Conservation (phyloP, 192 early-diverging fungal species). For the Rhizophlyctis rosea region DNA sequence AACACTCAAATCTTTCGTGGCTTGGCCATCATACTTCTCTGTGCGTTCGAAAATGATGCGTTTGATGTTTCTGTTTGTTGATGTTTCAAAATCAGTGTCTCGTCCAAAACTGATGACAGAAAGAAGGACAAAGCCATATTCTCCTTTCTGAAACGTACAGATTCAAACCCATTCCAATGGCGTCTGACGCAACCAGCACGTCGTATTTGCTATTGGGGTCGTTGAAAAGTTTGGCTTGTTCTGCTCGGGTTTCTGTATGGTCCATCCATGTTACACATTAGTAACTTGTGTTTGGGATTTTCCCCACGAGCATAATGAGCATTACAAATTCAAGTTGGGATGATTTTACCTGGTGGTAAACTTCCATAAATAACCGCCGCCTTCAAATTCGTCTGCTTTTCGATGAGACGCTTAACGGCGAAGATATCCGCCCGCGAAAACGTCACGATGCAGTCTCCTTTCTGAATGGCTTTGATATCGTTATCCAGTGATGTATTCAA, state of each 20-base stretch:
- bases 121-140: neutral
- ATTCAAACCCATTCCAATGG: constrained; percentile 97
- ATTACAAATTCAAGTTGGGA: constrained; percentile 30
- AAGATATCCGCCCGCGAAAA: constrained; percentile 85
- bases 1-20: constrained; percentile 48
- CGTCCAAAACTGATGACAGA: neutral
- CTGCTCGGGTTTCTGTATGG: constrained; percentile 68
- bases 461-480: constrained; percentile 54
- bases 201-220: constrained; percentile 71
- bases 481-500: constrained; percentile 52
- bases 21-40: constrained; percentile 76
- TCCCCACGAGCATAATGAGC: too few species aligned
- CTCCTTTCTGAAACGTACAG: too few species aligned
- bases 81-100: too few species aligned
- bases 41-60: constrained; percentile 81
- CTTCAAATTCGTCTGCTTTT: constrained; percentile 63
- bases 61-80: constrained; percentile 79
- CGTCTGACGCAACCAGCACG: constrained; percentile 92
- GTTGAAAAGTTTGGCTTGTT: constrained; percentile 90
- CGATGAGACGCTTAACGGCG: constrained; percentile 71
- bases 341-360: too few species aligned
- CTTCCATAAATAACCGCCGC: constrained; percentile 92
- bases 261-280: neutral
- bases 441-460: constrained; percentile 87
- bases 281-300: neutral